Percentiles rank a stretch among this genome's conserved stretches.
phyloP scores from a whole-genome alignment of 2,329 filamentous ascomycete genomes.

The Coniochaeta sp. region DNA sequence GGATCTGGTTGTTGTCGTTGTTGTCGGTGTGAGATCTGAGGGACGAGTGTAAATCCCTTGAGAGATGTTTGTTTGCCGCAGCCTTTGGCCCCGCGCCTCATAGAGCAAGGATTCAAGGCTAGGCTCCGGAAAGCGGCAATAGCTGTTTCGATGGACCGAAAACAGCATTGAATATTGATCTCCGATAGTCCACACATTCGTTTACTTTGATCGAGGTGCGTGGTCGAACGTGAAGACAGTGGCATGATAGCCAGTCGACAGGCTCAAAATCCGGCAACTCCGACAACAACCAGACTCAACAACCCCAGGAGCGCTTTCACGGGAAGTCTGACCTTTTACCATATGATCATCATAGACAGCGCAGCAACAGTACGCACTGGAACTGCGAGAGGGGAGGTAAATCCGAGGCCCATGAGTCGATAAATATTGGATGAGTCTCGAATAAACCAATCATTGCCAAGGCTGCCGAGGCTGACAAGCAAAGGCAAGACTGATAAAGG shows the following conservation, averaged over 20 bases:
- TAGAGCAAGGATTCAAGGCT: constrained; percentile 31
- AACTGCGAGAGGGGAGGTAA: not conserved
- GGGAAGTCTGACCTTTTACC: constrained; percentile 41
- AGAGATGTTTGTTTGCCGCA: constrained; percentile 38
- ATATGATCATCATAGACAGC: constrained; percentile 35
- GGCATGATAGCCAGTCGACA: constrained; percentile 9
- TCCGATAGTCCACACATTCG: not conserved
- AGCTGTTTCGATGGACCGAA: not conserved
- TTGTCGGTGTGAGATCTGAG: not conserved
- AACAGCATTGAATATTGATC: not conserved
- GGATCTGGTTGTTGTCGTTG: constrained; percentile 7
- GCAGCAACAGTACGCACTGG: not conserved
- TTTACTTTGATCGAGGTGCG: constrained; percentile 7
- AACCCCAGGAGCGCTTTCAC: constrained; percentile 27
- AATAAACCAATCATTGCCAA: not conserved
- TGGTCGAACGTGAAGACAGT: constrained; percentile 3
- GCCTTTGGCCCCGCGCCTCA: constrained; percentile 51
- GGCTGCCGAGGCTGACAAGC: constrained; percentile 7
- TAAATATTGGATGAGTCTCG: not conserved
- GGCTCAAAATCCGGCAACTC: not conserved
- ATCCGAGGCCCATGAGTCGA: not conserved
- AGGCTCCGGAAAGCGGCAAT: constrained; percentile 46
- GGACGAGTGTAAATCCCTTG: constrained; percentile 6
- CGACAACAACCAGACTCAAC: constrained; percentile 18
- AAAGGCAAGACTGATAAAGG: not conserved